These are phyloP conservation scores for Cyathus striatus DNA, from an alignment of 768 basidiomycete species.

Conservation along the genomic window DNA sequence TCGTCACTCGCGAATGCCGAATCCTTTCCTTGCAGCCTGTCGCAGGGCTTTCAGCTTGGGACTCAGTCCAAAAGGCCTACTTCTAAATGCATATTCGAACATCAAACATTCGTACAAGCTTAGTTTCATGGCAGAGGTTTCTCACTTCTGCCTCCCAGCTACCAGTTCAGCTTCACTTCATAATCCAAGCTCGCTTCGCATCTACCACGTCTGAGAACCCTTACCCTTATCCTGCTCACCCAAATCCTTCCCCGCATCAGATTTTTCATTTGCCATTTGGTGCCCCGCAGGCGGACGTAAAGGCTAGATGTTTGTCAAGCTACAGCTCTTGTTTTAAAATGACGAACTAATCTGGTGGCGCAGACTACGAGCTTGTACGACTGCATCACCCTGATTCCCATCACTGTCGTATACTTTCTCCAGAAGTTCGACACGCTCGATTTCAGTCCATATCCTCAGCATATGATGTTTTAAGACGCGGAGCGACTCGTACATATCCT, in stretches of 20 bases:
- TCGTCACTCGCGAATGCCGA: no score
- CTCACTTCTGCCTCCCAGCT: background rate
- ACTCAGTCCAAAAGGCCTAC: no score
- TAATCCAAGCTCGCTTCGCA: background rate
- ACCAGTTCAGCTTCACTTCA: background rate
- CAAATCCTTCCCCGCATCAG: constrained; percentile 60
- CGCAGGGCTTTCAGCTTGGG: no score
- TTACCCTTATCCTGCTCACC: constrained; percentile 46
- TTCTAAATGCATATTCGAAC: no score
- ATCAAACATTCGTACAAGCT: no score
- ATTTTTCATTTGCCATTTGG: constrained; percentile 61
- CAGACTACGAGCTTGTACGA: constrained; percentile 74
- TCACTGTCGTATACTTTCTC: constrained; percentile 30
- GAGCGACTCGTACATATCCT: constrained; percentile 6
- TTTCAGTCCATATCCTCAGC: constrained; percentile 65
- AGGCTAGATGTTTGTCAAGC: constrained; percentile 53
- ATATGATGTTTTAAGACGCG: constrained; percentile 51
- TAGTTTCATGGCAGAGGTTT: no score
- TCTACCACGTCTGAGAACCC: constrained; percentile 4
- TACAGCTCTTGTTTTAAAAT: background rate
- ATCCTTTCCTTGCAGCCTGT: no score
- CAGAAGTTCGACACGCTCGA: constrained; percentile 45
- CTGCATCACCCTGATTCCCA: constrained; percentile 68
- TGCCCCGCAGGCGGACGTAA: constrained; percentile 59
- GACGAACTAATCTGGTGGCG: no score